phyloP scores from a whole-genome alignment of 1,284 basidiomycete species.

The Cutaneotrichosporon cavernicola region DNA sequence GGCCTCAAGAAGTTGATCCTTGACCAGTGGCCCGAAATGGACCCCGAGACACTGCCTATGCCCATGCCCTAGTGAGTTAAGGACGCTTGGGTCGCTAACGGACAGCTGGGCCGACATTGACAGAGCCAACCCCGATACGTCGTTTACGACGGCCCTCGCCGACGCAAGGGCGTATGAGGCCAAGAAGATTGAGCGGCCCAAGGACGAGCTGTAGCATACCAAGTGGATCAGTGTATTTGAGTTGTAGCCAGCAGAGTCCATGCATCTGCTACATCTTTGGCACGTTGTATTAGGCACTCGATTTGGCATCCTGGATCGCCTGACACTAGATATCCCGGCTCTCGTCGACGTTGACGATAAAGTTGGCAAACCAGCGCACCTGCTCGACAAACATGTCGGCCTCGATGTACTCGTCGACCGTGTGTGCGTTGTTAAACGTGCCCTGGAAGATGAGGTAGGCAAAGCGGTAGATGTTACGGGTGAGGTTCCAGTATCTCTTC shows the following conservation, averaged over 20 bases:
- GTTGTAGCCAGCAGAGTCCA: not conserved
- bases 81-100: not conserved
- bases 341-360: constrained; percentile 48
- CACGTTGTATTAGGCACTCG: not conserved
- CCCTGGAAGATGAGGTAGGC: constrained; percentile 29
- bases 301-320: not conserved
- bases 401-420: constrained; percentile 43
- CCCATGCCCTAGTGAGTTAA: constrained; percentile 43
- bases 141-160: not conserved
- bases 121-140: not conserved
- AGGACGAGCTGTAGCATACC: constrained; percentile 9
- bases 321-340: constrained; percentile 25
- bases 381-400: constrained; percentile 42
- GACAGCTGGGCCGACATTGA: constrained; percentile 14
- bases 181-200: not conserved
- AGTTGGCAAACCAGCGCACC: constrained; percentile 45
- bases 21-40: constrained; percentile 65
- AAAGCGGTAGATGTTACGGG: constrained; percentile 48
- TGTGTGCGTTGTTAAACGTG: constrained; percentile 37
- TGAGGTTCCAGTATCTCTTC: constrained; percentile 49
- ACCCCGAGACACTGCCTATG: constrained; percentile 49
- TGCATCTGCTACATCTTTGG: not conserved
- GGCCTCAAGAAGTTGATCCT: constrained; percentile 62
- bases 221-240: not conserved
- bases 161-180: not conserved